Percentiles rank a stretch among this genome's conserved stretches.
Conservation (phyloP, 1,284 basidiomycete genomes). For the Rhodotorula sp. region DNA sequence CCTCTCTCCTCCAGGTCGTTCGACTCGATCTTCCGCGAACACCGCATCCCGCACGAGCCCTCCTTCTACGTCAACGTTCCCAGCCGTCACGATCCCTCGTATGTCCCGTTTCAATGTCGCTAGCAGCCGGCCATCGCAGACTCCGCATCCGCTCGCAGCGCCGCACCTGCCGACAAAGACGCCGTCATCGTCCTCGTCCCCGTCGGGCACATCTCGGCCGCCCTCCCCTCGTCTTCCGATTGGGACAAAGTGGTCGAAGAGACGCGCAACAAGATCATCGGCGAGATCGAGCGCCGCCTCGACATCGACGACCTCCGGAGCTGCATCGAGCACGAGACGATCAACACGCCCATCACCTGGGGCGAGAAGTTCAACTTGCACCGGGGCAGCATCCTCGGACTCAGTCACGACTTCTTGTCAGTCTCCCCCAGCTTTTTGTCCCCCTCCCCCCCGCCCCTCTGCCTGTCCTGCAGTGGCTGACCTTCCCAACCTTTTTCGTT, state of each 20-base stretch:
- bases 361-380: constrained; percentile 49
- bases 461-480: background rate
- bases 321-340: constrained; percentile 41
- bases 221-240: constrained; percentile 37
- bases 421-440: constrained; percentile 26
- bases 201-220: constrained; percentile 46
- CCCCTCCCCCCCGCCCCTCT: constrained; percentile 25
- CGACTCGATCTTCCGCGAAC: constrained; percentile 56
- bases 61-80: constrained; percentile 59
- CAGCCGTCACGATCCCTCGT: constrained; percentile 46
- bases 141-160: constrained; percentile 29
- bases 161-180: constrained; percentile 50
- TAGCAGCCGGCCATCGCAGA: background rate
- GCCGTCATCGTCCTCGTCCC: constrained; percentile 51
- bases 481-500: background rate
- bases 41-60: constrained; percentile 55
- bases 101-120: background rate
- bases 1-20: constrained; percentile 44
- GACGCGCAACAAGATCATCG: constrained; percentile 42
- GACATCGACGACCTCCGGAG: constrained; percentile 34
- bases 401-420: constrained; percentile 49
- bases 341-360: constrained; percentile 50
- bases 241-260: constrained; percentile 42
- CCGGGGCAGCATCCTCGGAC: constrained; percentile 50
- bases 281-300: constrained; percentile 39